Base-by-base conservation (phyloP, 192 early-diverging fungal species). In the Coemansia sp. region DNA sequence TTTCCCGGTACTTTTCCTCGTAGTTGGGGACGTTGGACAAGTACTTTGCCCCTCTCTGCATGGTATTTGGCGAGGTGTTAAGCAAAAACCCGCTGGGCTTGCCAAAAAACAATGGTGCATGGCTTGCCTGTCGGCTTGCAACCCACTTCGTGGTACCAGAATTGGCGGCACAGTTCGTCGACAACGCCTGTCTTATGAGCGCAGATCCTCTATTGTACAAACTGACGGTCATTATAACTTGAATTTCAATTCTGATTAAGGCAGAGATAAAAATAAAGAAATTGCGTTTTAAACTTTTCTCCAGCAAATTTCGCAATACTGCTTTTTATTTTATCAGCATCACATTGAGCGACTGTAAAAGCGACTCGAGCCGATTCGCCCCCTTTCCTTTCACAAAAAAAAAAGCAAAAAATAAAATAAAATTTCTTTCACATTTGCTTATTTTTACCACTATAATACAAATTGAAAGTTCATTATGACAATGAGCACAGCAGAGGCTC, bases 1-100 rank as follows among this genome's bases (percentile, higher is more conserved):
- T 88, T 4, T 84, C 75, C 8, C 74, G 81, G 81, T 92, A 92
- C 71, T 89, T 92, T 23, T 82, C 74, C 29, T 84, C 79, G 62
- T 83, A 84, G 63, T 87, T 64, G 7, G 79, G 79, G 16, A 84
- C 61, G 56, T 85, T 74, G 18, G 79, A 82, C 74, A 82, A 66
- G 25, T 56, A 26, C 67, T 75, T 82, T 29, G 35, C n/a, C 21
- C 13, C 64, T 49, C 51, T 35, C 15, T 26, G 43, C 45, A 18
- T 15, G n/a, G n/a, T n/a, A n/a, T n/a, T n/a, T n/a, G n/a, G n/a
- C n/a, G n/a, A n/a, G n/a, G n/a, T n/a, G n/a, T n/a, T n/a, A n/a
- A n/a, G n/a, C n/a, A n/a, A n/a, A n/a, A n/a, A n/a, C n/a, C n/a
- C 16, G 7, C 59, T 43, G 49, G 73, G 66, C 73, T 75, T 7